These are phyloP conservation scores for Lolium perenne DNA, from an alignment of 176 grass and related monocot genomes.

Conservation along the genomic window DNA sequence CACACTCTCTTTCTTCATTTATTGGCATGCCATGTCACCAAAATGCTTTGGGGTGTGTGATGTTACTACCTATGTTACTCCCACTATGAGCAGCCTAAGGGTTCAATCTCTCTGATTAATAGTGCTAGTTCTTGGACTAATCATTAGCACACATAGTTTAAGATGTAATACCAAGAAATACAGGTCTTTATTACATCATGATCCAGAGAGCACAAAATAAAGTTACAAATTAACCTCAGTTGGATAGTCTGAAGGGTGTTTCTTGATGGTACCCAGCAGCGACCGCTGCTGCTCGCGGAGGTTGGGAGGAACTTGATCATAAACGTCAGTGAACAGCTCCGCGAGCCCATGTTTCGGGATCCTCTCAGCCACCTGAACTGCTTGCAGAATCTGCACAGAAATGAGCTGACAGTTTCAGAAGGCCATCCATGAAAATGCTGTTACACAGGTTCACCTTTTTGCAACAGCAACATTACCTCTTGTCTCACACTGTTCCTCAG, in stretches of 20 bases:
- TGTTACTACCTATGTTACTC: too few species aligned
- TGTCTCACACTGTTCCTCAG: conserved; percentile 71
- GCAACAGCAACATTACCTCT: conserved; percentile 58
- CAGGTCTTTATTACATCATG: too few species aligned
- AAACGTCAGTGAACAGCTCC: conserved; percentile 92
- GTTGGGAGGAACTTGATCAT: conserved; percentile 81
- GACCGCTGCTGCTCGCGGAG: conserved; percentile 68
- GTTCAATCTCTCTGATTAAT: too few species aligned
- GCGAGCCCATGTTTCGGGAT: conserved; percentile 59
- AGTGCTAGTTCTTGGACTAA: too few species aligned
- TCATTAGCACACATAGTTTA: too few species aligned
- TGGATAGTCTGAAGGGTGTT: conserved; percentile 73
- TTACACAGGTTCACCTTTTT: conserved; percentile 11
- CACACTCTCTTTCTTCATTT: too few species aligned
- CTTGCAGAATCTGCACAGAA: conserved; percentile 70
- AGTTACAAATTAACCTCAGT: conserved; percentile 48
- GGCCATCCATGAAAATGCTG: background rate
- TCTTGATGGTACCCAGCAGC: conserved; percentile 74
- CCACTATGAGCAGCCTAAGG: too few species aligned
- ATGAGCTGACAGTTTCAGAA: conserved; percentile 23
- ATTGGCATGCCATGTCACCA: too few species aligned
- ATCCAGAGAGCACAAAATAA: too few species aligned
- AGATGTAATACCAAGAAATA: too few species aligned
- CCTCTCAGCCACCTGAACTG: conserved; percentile 92
- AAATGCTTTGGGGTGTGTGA: too few species aligned